These are phyloP conservation scores for Actinomortierella ambigua DNA, from an alignment of 371 early-diverging fungal species.

Conservation along the genomic window DNA sequence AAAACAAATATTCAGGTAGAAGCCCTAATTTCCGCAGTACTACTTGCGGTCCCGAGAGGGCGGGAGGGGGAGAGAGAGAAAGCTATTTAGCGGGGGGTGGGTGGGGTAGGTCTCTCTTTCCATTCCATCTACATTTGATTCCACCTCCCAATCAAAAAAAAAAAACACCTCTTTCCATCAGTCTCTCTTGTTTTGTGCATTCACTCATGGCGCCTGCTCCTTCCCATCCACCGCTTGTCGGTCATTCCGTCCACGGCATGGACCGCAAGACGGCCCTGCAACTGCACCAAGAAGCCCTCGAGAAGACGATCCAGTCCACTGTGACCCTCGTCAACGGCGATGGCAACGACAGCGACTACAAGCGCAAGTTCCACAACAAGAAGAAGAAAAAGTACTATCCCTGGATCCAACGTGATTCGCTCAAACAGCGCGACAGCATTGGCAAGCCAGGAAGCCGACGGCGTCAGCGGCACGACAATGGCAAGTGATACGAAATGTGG, in stretches of 20 bases:
- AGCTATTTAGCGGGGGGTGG: no score
- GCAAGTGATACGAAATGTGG: slow-evolving; percentile 28
- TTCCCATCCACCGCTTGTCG: slow-evolving; percentile 13
- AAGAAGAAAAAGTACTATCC: slow-evolving; percentile 47
- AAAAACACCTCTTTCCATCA: no score
- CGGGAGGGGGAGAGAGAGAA: no score
- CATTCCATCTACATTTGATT: no score
- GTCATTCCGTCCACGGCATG: slow-evolving; percentile 41
- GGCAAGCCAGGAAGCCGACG: slow-evolving; percentile 37
- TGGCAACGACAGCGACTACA: slow-evolving; percentile 9
- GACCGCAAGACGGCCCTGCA: slow-evolving; percentile 22
- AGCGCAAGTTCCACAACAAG: slow-evolving; percentile 24
- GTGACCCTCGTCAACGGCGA: slow-evolving; percentile 20
- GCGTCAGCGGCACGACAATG: slow-evolving; percentile 45
- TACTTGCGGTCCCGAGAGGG: no score
- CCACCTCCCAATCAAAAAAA: no score
- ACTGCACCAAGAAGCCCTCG: slow-evolving; percentile 37
- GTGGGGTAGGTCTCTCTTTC: no score
- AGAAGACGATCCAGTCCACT: slow-evolving; percentile 29
- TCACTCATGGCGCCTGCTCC: slow-evolving; percentile 35
- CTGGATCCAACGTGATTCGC: slow-evolving; percentile 44
- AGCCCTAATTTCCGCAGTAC: no score
- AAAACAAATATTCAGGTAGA: no score
- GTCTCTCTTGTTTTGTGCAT: no score
- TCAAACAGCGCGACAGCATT: slow-evolving; percentile 33